phyloP scores from a whole-genome alignment of 345 rosid species.

The Arabidopsis arenosa region DNA sequence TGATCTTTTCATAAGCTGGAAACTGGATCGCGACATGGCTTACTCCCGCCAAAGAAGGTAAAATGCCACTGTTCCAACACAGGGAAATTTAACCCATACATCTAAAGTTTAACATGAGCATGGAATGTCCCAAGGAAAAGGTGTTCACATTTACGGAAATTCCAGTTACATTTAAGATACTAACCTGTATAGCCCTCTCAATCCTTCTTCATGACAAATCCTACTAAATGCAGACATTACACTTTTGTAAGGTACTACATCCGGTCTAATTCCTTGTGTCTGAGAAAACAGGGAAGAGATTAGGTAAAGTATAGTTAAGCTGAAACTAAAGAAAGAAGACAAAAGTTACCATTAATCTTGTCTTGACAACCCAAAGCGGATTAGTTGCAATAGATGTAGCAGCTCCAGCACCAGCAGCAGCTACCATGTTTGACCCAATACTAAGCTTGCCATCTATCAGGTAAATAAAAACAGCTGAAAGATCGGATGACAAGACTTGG shows the following conservation, averaged over 20 bases:
- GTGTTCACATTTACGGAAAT: neutral
- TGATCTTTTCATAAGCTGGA: conserved; percentile 94
- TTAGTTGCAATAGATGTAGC: conserved; percentile 85
- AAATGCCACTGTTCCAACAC: conserved; percentile 75
- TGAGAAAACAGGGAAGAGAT: conserved; percentile 27
- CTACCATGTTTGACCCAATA: conserved; percentile 78
- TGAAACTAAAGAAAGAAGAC: conserved; percentile 23
- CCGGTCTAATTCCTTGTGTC: conserved; percentile 78
- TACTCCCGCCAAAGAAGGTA: conserved; percentile 91
- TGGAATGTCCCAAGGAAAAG: conserved; percentile 1
- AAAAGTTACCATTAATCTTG: conserved; percentile 83
- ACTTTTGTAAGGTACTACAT: conserved; percentile 82
- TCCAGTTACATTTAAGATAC: conserved; percentile 35
- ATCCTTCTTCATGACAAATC: conserved; percentile 83
- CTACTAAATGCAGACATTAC: conserved; percentile 77
- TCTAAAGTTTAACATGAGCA: neutral
- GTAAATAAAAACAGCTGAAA: neutral
- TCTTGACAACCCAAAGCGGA: conserved; percentile 99
- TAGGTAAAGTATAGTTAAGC: neutral
- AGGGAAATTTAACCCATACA: conserved; percentile 19
- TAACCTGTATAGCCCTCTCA: conserved; percentile 90
- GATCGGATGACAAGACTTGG: neutral
- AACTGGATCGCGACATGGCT: conserved; percentile 98
- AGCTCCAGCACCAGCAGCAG: conserved; percentile 97
- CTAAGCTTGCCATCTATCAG: conserved; percentile 63